phyloP scores from a whole-genome alignment of 257 asterid genomes.

The Dorcoceras hygrometricum region DNA sequence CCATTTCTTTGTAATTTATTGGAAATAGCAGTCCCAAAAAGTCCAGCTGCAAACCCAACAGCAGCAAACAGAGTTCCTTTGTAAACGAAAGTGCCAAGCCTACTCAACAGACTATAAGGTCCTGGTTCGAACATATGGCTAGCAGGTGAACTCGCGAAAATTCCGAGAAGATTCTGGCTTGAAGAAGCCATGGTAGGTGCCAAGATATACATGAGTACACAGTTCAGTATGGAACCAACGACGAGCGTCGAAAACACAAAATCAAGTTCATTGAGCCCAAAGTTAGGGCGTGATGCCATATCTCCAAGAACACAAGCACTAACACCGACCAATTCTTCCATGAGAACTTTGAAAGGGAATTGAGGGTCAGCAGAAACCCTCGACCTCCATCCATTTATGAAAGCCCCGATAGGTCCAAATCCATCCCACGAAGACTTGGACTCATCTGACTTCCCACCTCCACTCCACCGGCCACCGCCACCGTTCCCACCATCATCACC shows the following conservation, averaged over 20 bases:
- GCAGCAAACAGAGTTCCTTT: constrained; percentile 75
- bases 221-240: constrained; percentile 77
- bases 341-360: constrained; percentile 83
- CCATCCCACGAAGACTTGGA: constrained; percentile 40
- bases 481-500: constrained; percentile 33
- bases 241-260: constrained; percentile 87
- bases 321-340: constrained; percentile 93
- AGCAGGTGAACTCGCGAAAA: constrained; percentile 66
- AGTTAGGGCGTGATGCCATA: constrained; percentile 95
- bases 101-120: constrained; percentile 41
- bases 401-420: constrained; percentile 79
- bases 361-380: constrained; percentile 91
- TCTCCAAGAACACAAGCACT: constrained; percentile 77
- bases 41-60: constrained; percentile 87
- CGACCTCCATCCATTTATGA: constrained; percentile 78
- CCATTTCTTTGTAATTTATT: too few relatives aligned
- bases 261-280: constrained; percentile 90
- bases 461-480: constrained; percentile 37
- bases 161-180: constrained; percentile 47
- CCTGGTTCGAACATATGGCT: constrained; percentile 97
- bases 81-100: constrained; percentile 75
- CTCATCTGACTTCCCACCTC: constrained; percentile 46
- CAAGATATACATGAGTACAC: constrained; percentile 77
- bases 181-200: constrained; percentile 68
- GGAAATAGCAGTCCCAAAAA: constrained; percentile 78